Evolutionary conservation across 768 basidiomycete species (phyloP), one percentile per base, ranked within the genome.

Genomic region (Xanthoconium stramineum): DNA sequence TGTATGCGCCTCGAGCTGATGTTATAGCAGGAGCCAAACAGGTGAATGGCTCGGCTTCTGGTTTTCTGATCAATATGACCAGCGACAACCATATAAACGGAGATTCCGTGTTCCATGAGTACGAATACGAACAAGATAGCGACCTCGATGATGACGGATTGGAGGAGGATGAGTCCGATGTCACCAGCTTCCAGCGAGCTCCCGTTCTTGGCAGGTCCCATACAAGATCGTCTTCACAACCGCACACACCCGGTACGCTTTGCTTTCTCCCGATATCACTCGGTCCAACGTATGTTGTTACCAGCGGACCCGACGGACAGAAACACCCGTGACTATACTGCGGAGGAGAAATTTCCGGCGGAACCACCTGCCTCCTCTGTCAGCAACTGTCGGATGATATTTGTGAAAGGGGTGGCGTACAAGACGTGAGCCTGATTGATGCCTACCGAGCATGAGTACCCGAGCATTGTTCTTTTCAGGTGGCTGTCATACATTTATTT

Each of bases 401-500:
- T 72, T 7, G 66, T 72, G 6, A 71, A 64, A 36, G 68, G 58
- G 14, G 55, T 67, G 43, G 68, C 69, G 28, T 59, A 68, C 43
- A 70, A 24, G 50, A 69, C 69, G 68, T 72, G 56, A 56, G 60
- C 59, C 17, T 50, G n/a, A 46, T 30, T 13, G 2, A 29, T 12
- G 11, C 12, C 39, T 14, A 10, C 36, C 48, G 42, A 50, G 37
- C 11, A 11, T 46, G 6, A 10, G 30, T 5, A 10, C 20, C 13
- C 17, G 14, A 30, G 17, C 36, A 4, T 55, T 19, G 1, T 47
- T 43, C 33, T n/a, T 33, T 38, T 24, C 51, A 69, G 68, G 6
- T 69, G 69, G 69, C 37, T 50, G 28, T 43, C 70, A 24, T 68
- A 69, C 54, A 45, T 69, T 7, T 65, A 69, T 57, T 69, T 68